Evolutionary conservation across 345 rosid genomes (phyloP), one percentile per base, ranked within the genome.

Genomic region (Streptanthus diversifolius): DNA sequence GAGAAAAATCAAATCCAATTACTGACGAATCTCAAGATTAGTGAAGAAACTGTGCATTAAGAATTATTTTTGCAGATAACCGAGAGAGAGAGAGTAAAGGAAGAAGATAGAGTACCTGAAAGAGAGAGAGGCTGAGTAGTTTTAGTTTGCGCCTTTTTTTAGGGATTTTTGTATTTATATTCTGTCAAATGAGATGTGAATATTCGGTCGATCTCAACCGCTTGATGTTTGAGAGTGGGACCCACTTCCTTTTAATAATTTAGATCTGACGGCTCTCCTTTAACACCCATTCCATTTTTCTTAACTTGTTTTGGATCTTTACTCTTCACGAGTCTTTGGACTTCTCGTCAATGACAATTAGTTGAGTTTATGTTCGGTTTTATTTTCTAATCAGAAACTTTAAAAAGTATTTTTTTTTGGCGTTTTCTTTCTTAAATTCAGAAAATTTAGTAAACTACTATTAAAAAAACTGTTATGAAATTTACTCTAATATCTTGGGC

Each of bases 61-160:
- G 73, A 44, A 44, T 57, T 56, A 43, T 11, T 1, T 7, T 69
- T 3, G 60, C 59, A 62, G 39, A 15, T 19, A 17, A 48, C 12
- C 9, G 58, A 43, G 52, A 25, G 32, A 33, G 66, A 13, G 63
- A 30, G 60, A 44, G 22, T 9, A 59, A 39, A 37, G 61, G 55
- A 45, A 27, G 72, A 44, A 64, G 63, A 64, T 44, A 65, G 27
- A 21, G 77, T 53, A 72, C 77, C 64, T 41, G 54, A 39, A 63
- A 40, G 39, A 13, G 35, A 4, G 65, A 70, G 71, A 25, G 65
- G 59, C 59, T 45, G 71, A 73, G 65, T 49, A 14, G 37, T 18
- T 39, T 68, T 52, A 0, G 69, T 68, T 75, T 75, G 79, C 79
- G 79, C 79, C 74, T 5, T 68, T 61, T 75, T 75, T 75, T 68